Conservation (phyloP, 495 filamentous ascomycete genomes). For the Pseudotulostoma volvatum region DNA sequence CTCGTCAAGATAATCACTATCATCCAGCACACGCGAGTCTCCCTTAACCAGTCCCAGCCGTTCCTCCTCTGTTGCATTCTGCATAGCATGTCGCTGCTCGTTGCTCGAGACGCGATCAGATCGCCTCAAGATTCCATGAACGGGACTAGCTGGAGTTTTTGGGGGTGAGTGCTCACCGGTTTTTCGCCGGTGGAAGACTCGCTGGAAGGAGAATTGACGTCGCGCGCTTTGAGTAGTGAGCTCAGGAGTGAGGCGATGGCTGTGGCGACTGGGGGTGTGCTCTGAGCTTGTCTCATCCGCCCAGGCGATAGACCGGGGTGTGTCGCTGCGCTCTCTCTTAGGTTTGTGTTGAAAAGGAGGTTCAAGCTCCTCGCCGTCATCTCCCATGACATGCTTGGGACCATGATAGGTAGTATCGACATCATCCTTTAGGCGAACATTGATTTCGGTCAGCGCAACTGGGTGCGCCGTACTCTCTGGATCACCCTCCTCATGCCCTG, state of each 20-base stretch:
- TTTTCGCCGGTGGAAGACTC: constrained; percentile 45
- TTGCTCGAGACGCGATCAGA: constrained; percentile 6
- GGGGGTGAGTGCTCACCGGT: constrained; percentile 16
- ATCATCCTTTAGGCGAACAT: constrained; percentile 37
- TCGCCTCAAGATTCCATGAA: constrained; percentile 28
- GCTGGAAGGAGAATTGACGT: constrained; percentile 86
- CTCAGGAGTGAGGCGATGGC: constrained; percentile 4
- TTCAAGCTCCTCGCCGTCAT: constrained; percentile 6
- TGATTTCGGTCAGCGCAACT: constrained; percentile 43
- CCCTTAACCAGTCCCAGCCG: constrained; percentile 71
- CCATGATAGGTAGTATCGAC: constrained; percentile 27
- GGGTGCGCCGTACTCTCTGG: constrained; percentile 30
- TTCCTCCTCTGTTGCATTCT: constrained; percentile 71
- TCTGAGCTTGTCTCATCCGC: constrained; percentile 12
- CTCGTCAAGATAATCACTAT: constrained; percentile 17
- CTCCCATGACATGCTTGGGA: too few relatives aligned
- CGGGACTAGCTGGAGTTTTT: constrained; percentile 17
- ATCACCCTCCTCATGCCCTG: constrained; percentile 16
- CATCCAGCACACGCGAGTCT: constrained; percentile 25
- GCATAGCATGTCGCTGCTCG: constrained; percentile 10
- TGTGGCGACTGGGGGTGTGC: constrained; percentile 6
- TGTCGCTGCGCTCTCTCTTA: constrained; percentile 15
- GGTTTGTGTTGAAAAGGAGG: constrained; percentile 5
- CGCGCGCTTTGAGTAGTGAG: constrained; percentile 26
- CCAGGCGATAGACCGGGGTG: constrained; percentile 26